Evolutionary conservation across 257 asterid genomes (phyloP), one percentile per base, ranked within the genome.

Genomic region (Linderniella brevidens): DNA sequence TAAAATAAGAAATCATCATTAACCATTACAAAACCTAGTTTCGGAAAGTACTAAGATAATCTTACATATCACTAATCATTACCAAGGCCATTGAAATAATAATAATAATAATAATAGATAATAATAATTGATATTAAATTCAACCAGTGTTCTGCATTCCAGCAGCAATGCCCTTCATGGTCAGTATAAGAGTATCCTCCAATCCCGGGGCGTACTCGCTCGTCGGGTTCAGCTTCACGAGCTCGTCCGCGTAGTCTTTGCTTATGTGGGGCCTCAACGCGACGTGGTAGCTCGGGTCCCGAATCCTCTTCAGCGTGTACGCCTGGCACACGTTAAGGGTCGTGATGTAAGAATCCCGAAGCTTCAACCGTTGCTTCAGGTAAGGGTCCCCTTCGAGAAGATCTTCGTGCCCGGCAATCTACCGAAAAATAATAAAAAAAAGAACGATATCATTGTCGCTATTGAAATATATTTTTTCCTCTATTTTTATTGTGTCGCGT

Each of bases 101-200:
- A 25, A 25, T 2, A 25, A 25, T 3, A 25, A 25, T 2, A 25
- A 6, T 2, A 6, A 25, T 6, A 25, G 4, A 25, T 25, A 39
- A 13, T 39, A 10, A 10, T 7, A 32, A 9, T 1, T 0, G 10
- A 19, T 5, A 5, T 0, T n/a, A 42, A 0, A 11, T 46, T 46
- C 32, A 74, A 64, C 82, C 82, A 9, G 82, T 74, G 58, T 64
- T 67, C 68, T 73, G 69, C 41, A 76, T 48, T 35, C 86, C 86
- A 25, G 86, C 86, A 46, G 86, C 86, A 53, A 76, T 65, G 11
- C 86, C 86, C 81, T 76, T 76, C 86, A 76, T 76, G 67, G 86
- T 76, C 57, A 76, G 48, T 13, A 76, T 76, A 48, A 76, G 86
- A 2, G 86, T 76, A 58, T 76, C 86, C 71, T 76, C 86, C 66